Base-by-base conservation (phyloP, 2,329 filamentous ascomycete genomes). In the Fusarium pseudonygamai region DNA sequence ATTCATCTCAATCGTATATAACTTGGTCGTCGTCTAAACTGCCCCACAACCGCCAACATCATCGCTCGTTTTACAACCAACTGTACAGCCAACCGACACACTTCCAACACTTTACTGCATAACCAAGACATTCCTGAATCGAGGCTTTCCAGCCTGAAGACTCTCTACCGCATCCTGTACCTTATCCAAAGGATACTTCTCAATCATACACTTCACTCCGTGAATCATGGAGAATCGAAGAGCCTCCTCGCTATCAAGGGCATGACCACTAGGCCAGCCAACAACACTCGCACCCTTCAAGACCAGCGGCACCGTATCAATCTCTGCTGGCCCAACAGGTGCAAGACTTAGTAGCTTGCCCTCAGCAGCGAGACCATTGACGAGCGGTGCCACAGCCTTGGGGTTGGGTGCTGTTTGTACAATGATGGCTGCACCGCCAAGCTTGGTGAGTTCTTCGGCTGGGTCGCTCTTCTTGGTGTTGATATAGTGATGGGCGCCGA, bases 241-340 rank as follows among this genome's bases (percentile, higher is more conserved):
- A 67, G 93, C 91, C 75, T 93, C 89, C 76, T 91, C 88, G 62
- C 87, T 86, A 69, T 93, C 88, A 50, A 90, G 83, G 3, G 91
- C 86, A 43, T 92, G 86, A 0, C 91, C 92, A 28, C 88, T 88
- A 1, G 92, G 86, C 80, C 87, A 90, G 15, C 91, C 91, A 70
- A 90, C 86, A 3, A 96, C 84, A 6, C 86, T 89, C 22, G 90
- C 81, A 8, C 89, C 92, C 67, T 87, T 85, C 10, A 42, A 11
- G 12, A 89, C 82, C 56, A 90, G 67, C 18, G 77, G 36, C 2
- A 71, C 60, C 0, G 84, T 84, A 71, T 88, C 79, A 28, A 90
- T 77, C 67, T 83, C 80, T n/a, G 87, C 81, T 2, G 75, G 68
- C 5, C 86, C 85, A 5, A 86, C 82, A 6, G 86, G 85, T 0